phyloP scores from a whole-genome alignment of 2,329 filamentous ascomycete species.

The Mollisiaceae sp. region DNA sequence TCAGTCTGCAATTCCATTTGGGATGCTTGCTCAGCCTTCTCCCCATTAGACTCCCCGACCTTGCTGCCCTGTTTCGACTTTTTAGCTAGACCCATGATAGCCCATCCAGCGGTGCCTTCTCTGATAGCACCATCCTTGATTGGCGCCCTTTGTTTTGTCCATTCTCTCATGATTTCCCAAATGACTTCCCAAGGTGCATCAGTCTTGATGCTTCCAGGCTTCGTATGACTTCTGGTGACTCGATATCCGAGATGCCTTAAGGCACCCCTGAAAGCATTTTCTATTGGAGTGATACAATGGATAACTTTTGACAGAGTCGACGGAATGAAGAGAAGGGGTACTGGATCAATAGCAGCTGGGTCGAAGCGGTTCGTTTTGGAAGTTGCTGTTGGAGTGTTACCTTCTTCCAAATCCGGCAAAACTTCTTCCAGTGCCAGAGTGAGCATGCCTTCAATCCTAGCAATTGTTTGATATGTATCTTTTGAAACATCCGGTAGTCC shows the following conservation, averaged over 20 bases:
- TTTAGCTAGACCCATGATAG: conserved; percentile 59
- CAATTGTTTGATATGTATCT: conserved; percentile 77
- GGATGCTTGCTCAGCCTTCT: conserved; percentile 16
- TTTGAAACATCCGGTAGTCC: conserved; percentile 70
- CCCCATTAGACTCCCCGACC: conserved; percentile 34
- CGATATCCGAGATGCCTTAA: conserved; percentile 80
- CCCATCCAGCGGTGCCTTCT: conserved; percentile 72
- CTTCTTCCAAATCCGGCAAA: conserved; percentile 29
- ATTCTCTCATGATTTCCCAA: conserved; percentile 94
- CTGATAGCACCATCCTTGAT: conserved; percentile 75
- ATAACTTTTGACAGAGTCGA: conserved; percentile 76
- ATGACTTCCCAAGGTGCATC: conserved; percentile 88
- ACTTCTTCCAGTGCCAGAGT: conserved; percentile 82
- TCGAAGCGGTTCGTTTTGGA: conserved; percentile 51
- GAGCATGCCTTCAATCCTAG: conserved; percentile 89
- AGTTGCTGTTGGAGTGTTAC: conserved; percentile 43
- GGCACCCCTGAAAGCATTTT: conserved; percentile 80
- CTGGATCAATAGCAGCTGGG: conserved; percentile 69
- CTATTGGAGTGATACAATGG: conserved; percentile 79
- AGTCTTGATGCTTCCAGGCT: conserved; percentile 89
- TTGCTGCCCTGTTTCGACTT: conserved; percentile 42
- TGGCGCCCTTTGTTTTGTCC: conserved; percentile 80
- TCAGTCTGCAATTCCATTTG: conserved; percentile 24
- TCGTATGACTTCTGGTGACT: conserved; percentile 85
- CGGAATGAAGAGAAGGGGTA: conserved; percentile 87